Evolutionary conservation across 441 rosid genomes (phyloP), one percentile per base, ranked within the genome.

Genomic region (Erodium texanum): DNA sequence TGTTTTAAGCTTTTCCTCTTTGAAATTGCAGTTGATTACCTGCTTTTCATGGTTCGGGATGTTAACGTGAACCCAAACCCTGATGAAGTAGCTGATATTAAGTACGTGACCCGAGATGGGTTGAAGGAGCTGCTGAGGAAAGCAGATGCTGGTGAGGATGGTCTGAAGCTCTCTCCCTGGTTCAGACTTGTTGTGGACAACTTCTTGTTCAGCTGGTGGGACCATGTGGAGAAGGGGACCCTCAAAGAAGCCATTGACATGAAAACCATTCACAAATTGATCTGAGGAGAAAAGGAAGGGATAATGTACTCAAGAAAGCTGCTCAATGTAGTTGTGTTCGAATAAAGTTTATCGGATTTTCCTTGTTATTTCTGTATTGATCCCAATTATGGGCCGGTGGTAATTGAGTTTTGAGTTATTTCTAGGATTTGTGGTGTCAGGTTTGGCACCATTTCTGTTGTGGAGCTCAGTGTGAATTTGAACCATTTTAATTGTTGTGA

Each of bases 171-270:
- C 68, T 87, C 96, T 7, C 97, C 98, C 1, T 90, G 97, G 98
- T 90, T 90, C 81, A 84, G 96, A 74, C 83, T 93, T 10, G 89
- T 91, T 15, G 93, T 86, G 38, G 95, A 90, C 69, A 90, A 90
- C 77, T 93, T 90, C 85, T 75, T 93, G 85, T 87, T 90, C 81
- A 85, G 83, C 67, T 90, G 97, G 97, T 93, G 98, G 98, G 97
- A 93, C 48, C 90, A 83, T 68, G 89, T 89, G 0, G 89, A 90
- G 78, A 82, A 84, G 65, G 95, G 95, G 65, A 85, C 85, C 11
- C 84, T 93, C 8, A 64, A 70, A 71, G 90, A 89, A 69, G 92
- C 74, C 19, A 77, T 62, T 19, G 94, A 89, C 78, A 88, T 89
- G 94, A 76, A 83, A 80, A 77, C 84, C 67, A 89, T 89, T 76